Evolutionary conservation across 2,329 filamentous ascomycete genomes (phyloP).

Genomic region (Pseudocercospora cruenta): DNA sequence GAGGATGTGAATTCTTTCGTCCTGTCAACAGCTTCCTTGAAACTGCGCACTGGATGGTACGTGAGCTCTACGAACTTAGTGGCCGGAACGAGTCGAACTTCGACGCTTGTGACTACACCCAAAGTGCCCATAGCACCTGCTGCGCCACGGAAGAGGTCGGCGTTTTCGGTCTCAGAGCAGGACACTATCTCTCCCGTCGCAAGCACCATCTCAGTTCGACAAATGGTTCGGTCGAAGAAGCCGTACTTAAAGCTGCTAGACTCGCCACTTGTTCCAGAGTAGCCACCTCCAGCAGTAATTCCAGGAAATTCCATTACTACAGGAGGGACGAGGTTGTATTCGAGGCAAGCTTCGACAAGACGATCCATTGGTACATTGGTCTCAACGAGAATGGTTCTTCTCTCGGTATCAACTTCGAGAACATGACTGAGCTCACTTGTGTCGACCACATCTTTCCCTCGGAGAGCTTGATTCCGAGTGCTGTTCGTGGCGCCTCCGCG

Average conservation of each 20-base stretch:
- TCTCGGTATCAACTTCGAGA: slow-evolving; percentile 45
- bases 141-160: slow-evolving; percentile 67
- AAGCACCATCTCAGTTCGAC: slow-evolving; percentile 65
- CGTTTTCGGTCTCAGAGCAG: slow-evolving; percentile 50
- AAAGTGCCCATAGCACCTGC: slow-evolving; percentile 68
- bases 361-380: slow-evolving; percentile 70
- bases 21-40: slow-evolving; percentile 46
- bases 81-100: slow-evolving; percentile 51
- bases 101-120: slow-evolving; percentile 64
- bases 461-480: slow-evolving; percentile 39
- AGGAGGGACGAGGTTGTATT: slow-evolving; percentile 59
- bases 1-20: slow-evolving; percentile 41
- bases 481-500: slow-evolving; percentile 62
- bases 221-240: slow-evolving; percentile 66
- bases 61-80: slow-evolving; percentile 53
- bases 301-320: slow-evolving; percentile 73
- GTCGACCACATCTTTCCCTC: slow-evolving; percentile 49
- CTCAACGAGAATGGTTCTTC: slow-evolving; percentile 59
- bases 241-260: slow-evolving; percentile 68
- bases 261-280: slow-evolving; percentile 67
- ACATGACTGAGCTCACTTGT: slow-evolving; percentile 52
- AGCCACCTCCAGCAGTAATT: slow-evolving; percentile 69
- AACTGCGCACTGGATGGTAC: slow-evolving; percentile 47
- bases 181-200: slow-evolving; percentile 54
- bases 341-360: slow-evolving; percentile 61